phyloP scores from a whole-genome alignment of 495 filamentous ascomycete genomes.

The Aspergillus bertholletiae region DNA sequence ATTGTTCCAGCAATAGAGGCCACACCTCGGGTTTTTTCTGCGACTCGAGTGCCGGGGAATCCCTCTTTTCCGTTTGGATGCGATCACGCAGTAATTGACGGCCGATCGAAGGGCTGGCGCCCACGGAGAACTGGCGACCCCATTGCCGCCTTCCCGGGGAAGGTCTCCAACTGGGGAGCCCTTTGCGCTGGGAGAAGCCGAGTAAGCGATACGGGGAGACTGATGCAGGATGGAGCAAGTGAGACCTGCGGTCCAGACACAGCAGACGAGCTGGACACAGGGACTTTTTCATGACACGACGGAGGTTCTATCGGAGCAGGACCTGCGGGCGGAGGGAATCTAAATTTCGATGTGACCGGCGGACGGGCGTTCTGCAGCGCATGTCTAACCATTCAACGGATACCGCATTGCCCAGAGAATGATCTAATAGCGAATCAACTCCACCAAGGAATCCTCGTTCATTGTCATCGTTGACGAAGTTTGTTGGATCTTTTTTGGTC shows the following conservation, averaged over 20 bases:
- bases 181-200: background rate
- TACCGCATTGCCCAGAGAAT: slow-evolving; percentile 15
- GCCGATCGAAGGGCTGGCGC: slow-evolving; percentile 6
- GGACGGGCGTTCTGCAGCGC: slow-evolving; percentile 28
- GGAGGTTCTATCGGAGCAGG: slow-evolving; percentile 24
- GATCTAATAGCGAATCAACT: background rate
- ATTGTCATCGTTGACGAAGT: background rate
- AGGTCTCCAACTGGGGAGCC: slow-evolving; percentile 8
- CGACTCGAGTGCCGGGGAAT: slow-evolving; percentile 10
- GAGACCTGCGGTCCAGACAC: slow-evolving; percentile 30
- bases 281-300: slow-evolving; percentile 46
- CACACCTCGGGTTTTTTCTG: slow-evolving; percentile 28
- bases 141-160: slow-evolving; percentile 17
- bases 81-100: slow-evolving; percentile 2
- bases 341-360: slow-evolving; percentile 30
- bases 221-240: slow-evolving; percentile 5
- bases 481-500: background rate
- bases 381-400: slow-evolving; percentile 32
- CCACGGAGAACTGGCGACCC: slow-evolving; percentile 18
- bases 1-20: slow-evolving; percentile 41
- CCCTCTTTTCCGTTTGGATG: slow-evolving; percentile 1
- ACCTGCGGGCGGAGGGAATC: slow-evolving; percentile 28
- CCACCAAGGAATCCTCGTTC: background rate
- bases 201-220: slow-evolving; percentile 3
- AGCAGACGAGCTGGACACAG: slow-evolving; percentile 35